These are phyloP conservation scores for Pisolithus thermaeus DNA, from an alignment of 1,284 basidiomycete genomes.

Conservation along the genomic window DNA sequence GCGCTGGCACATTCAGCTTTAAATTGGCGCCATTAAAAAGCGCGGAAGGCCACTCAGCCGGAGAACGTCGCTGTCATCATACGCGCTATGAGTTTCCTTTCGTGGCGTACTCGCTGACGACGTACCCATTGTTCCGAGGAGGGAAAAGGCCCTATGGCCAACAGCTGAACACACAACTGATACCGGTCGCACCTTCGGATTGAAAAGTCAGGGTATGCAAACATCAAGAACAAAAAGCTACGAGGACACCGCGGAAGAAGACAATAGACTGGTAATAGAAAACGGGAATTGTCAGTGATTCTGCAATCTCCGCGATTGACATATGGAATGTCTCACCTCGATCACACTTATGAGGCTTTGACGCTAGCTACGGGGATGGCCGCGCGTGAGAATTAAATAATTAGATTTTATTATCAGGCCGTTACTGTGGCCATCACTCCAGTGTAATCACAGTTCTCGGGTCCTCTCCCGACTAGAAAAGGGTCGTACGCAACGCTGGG, in stretches of 20 bases:
- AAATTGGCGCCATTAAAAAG: constrained; percentile 18
- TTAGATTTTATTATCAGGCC: too few species aligned
- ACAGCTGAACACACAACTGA: constrained; percentile 1
- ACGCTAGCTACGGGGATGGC: neutral
- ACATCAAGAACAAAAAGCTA: constrained; percentile 21
- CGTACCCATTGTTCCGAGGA: constrained; percentile 18
- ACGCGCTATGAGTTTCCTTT: constrained; percentile 8
- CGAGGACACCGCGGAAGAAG: constrained; percentile 1
- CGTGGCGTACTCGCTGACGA: constrained; percentile 3
- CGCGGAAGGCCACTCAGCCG: constrained; percentile 5
- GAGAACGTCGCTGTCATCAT: constrained; percentile 1
- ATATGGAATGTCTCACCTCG: constrained; percentile 28
- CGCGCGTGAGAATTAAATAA: constrained; percentile 8
- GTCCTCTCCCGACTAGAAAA: too few species aligned
- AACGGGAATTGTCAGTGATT: constrained; percentile 3
- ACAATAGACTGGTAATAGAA: constrained; percentile 20
- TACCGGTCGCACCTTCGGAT: constrained; percentile 7
- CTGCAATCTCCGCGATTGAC: constrained; percentile 13
- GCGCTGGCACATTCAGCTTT: neutral
- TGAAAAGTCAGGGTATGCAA: constrained; percentile 5
- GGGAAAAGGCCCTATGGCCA: neutral
- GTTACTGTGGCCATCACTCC: neutral
- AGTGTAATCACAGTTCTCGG: neutral
- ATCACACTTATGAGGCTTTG: constrained; percentile 17
- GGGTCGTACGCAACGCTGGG: too few species aligned